Evolutionary conservation across 2,329 filamentous ascomycete species (phyloP).

Genomic region (Ophiostoma populinum): DNA sequence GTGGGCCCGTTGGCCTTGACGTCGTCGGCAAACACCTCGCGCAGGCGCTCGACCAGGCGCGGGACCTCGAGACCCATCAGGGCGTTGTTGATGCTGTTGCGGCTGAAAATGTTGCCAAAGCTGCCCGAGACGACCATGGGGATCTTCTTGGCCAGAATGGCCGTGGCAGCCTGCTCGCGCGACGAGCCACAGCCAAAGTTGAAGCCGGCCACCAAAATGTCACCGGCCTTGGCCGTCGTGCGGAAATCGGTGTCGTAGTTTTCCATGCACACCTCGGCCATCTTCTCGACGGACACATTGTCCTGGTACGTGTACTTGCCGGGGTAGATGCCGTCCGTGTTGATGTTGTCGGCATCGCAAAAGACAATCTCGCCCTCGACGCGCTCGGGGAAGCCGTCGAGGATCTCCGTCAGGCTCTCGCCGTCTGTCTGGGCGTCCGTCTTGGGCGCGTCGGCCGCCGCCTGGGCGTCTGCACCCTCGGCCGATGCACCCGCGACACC

Average conservation of each 20-base stretch:
- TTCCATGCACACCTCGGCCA: slow-evolving; percentile 83
- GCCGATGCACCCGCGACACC: slow-evolving; percentile 1
- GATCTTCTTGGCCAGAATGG: slow-evolving; percentile 65
- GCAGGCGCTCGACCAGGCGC: slow-evolving; percentile 44
- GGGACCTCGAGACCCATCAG: slow-evolving; percentile 57
- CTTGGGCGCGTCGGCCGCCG: slow-evolving; percentile 14
- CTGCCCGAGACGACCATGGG: slow-evolving; percentile 65
- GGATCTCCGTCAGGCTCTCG: slow-evolving; percentile 45
- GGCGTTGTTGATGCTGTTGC: slow-evolving; percentile 51
- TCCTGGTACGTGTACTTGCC: slow-evolving; percentile 70
- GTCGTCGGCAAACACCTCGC: slow-evolving; percentile 33
- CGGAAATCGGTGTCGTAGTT: slow-evolving; percentile 74
- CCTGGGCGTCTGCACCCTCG: slow-evolving; percentile 11
- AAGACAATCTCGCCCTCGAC: slow-evolving; percentile 79
- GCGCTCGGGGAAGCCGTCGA: slow-evolving; percentile 72
- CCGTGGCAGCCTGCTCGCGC: slow-evolving; percentile 76
- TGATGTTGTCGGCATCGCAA: slow-evolving; percentile 65
- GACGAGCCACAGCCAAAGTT: slow-evolving; percentile 65
- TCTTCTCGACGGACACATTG: slow-evolving; percentile 53
- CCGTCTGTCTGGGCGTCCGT: too few relatives aligned
- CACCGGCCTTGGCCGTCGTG: slow-evolving; percentile 43
- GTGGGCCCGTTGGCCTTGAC: slow-evolving; percentile 21
- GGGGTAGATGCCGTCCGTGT: slow-evolving; percentile 86
- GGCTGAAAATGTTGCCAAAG: slow-evolving; percentile 69
- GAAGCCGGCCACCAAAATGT: slow-evolving; percentile 73